Evolutionary conservation across 441 rosid species (phyloP).

Genomic region (Erodium texanum): DNA sequence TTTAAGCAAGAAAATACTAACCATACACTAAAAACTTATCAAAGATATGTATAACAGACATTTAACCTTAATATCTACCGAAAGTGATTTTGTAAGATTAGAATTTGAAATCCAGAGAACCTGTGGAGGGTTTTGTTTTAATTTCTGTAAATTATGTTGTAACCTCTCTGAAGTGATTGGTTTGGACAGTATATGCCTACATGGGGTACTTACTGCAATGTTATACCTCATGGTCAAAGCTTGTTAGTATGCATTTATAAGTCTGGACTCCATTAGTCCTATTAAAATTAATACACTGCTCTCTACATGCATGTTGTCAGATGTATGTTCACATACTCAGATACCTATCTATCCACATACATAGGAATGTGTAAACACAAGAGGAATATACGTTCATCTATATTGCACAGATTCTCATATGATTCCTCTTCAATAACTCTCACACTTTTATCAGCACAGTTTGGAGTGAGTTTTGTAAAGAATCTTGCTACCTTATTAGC

Average conservation of each 20-base stretch:
- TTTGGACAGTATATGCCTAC: not conserved
- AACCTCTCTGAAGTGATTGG: not conserved
- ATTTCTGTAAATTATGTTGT: not conserved
- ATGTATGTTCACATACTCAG: not conserved
- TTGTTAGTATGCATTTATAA: not conserved
- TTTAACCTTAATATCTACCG: not conserved
- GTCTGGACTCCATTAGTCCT: not conserved
- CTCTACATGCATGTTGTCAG: not conserved
- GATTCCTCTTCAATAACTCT: not conserved
- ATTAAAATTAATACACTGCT: too few species aligned
- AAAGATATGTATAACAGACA: not conserved
- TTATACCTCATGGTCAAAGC: not conserved
- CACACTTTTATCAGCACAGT: not conserved
- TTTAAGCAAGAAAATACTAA: not conserved
- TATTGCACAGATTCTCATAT: not conserved
- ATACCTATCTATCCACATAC: not conserved
- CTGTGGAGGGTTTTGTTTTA: not conserved
- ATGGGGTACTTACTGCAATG: not conserved
- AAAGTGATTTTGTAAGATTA: not conserved
- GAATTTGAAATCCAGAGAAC: not conserved
- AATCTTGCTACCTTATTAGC: not conserved
- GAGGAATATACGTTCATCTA: not conserved
- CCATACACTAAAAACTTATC: not conserved
- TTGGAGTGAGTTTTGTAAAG: not conserved
- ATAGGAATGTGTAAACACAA: not conserved